A percentile compares a stretch with the other conserved stretches of the same genome.
Conservation (phyloP, 768 basidiomycete species). For the Suillus fuscotomentosus region DNA sequence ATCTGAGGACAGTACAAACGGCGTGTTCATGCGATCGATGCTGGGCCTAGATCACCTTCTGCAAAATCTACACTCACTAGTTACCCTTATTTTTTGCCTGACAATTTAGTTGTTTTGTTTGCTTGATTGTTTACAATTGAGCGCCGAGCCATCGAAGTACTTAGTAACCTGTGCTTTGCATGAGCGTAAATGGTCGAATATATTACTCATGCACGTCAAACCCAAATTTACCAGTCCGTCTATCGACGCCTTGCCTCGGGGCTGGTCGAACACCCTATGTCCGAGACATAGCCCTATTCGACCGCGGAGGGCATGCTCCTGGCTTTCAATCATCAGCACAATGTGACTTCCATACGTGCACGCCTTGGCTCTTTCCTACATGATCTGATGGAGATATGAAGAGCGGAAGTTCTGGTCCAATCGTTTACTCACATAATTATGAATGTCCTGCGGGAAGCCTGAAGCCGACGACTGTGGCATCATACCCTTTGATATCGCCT, state of each 20-base stretch:
- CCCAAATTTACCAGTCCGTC: no score
- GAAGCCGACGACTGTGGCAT: conserved; percentile 17
- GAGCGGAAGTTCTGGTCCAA: not conserved
- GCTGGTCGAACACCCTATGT: no score
- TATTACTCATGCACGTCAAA: not conserved
- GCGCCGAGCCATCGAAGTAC: not conserved
- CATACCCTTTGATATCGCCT: conserved; percentile 4
- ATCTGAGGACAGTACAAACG: no score
- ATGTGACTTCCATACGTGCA: not conserved
- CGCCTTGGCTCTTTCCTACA: conserved; percentile 12
- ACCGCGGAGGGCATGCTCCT: not conserved
- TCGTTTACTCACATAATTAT: conserved; percentile 32
- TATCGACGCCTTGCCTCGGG: no score
- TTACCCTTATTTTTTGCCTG: no score
- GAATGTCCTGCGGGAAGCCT: conserved; percentile 29
- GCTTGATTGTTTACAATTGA: no score
- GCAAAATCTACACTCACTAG: no score
- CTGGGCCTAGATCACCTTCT: no score
- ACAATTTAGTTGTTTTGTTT: no score
- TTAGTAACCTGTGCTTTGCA: not conserved
- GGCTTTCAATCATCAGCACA: not conserved
- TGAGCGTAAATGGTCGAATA: not conserved
- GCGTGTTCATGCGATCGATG: no score
- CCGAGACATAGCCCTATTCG: no score
- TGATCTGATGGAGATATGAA: conserved; percentile 20